These are phyloP conservation scores for Kernera saxatilis DNA, from an alignment of 345 rosid species.

Conservation along the genomic window DNA sequence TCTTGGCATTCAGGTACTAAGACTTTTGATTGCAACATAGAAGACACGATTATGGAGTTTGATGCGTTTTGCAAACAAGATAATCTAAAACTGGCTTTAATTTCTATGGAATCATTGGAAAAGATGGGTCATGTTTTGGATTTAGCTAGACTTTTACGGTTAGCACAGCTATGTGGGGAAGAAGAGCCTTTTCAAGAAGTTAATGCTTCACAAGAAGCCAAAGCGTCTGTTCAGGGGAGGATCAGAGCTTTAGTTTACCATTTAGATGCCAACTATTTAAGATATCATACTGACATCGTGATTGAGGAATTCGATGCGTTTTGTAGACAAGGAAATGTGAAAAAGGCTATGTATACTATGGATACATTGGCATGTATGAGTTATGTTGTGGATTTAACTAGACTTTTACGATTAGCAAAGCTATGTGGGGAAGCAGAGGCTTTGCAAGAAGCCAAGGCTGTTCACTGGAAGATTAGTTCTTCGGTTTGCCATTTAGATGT, in stretches of 20 bases:
- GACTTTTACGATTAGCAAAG: slow-evolving; percentile 45
- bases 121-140: slow-evolving; percentile 41
- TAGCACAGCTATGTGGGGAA: slow-evolving; percentile 59
- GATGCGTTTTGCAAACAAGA: slow-evolving; percentile 46
- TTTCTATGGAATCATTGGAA: slow-evolving; percentile 39
- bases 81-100: slow-evolving; percentile 50
- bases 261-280: slow-evolving; percentile 29
- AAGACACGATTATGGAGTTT: slow-evolving; percentile 32
- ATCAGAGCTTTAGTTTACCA: slow-evolving; percentile 29
- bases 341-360: slow-evolving; percentile 50
- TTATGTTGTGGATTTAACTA: slow-evolving; percentile 42
- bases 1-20: slow-evolving; percentile 18
- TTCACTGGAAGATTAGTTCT: slow-evolving; percentile 44
- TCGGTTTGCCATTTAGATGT: slow-evolving; percentile 32
- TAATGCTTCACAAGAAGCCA: slow-evolving; percentile 49
- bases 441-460: slow-evolving; percentile 52
- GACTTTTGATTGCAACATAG: slow-evolving; percentile 14
- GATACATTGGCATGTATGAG: slow-evolving; percentile 36
- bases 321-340: slow-evolving; percentile 49
- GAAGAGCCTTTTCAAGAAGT: slow-evolving; percentile 43
- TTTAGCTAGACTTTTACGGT: slow-evolving; percentile 33
- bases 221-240: slow-evolving; percentile 10
- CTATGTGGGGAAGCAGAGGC: slow-evolving; percentile 60
- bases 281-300: not conserved
- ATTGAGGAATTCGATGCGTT: slow-evolving; percentile 47